phyloP scores from a whole-genome alignment of 805 yeast species.

The Monosporozyma servazzii region DNA sequence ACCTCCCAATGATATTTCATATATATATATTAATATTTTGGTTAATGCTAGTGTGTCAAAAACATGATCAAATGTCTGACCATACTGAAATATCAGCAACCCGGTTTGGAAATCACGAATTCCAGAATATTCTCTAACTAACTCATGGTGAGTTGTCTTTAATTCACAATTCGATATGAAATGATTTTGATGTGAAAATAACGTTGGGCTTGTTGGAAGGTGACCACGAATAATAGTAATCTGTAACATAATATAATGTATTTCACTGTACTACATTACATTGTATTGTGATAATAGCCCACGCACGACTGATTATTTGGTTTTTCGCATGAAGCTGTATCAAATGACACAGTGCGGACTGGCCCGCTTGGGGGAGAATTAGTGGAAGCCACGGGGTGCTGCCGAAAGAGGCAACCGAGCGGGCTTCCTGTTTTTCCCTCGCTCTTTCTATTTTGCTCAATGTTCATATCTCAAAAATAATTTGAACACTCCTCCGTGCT shows the following conservation, averaged over 20 bases:
- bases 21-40: not conserved
- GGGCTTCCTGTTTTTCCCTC: not conserved
- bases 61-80: not conserved
- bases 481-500: too few species aligned
- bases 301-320: not conserved
- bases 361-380: not conserved
- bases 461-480: too few species aligned
- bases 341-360: not conserved
- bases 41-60: not conserved
- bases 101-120: not conserved
- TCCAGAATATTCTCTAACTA: not conserved
- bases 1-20: not conserved
- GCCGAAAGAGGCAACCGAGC: not conserved
- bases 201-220: not conserved
- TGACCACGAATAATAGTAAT: not conserved
- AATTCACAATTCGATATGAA: not conserved
- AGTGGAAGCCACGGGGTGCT: not conserved
- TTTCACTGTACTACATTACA: too few species aligned
- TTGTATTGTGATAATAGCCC: not conserved
- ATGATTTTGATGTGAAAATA: not conserved
- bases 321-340: not conserved
- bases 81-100: not conserved
- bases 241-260: too few species aligned
- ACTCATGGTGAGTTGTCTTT: not conserved
- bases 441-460: not conserved